Conservation (phyloP, 176 grass and related monocot genomes). For the sorghum (Sorghum bicolor) region DNA sequence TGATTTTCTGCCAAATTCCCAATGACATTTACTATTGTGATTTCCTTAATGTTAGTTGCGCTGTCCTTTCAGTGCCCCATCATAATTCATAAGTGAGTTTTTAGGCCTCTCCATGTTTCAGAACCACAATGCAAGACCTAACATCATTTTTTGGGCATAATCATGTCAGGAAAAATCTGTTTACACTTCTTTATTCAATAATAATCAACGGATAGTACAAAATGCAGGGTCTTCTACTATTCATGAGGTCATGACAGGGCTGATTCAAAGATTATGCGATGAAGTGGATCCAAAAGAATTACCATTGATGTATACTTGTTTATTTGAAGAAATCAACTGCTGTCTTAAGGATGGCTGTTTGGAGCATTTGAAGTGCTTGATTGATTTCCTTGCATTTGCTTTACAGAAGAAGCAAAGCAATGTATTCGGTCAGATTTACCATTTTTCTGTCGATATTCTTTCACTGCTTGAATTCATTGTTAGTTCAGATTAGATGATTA, state of each 20-base stretch:
- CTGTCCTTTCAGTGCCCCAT: background rate
- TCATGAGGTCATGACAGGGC: constrained; percentile 55
- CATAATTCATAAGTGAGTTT: background rate
- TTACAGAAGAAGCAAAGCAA: constrained; percentile 47
- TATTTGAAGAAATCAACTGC: constrained; percentile 59
- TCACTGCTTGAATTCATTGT: constrained; percentile 3
- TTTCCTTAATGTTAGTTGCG: constrained; percentile 17
- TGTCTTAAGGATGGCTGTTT: constrained; percentile 49
- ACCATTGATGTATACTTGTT: constrained; percentile 55
- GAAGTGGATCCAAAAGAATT: constrained; percentile 73
- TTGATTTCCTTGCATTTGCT: constrained; percentile 68
- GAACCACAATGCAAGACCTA: constrained; percentile 13
- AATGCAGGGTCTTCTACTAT: constrained; percentile 58
- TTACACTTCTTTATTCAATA: background rate
- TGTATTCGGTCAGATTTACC: constrained; percentile 48
- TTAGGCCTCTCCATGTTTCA: background rate
- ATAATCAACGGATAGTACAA: background rate
- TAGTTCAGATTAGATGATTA: constrained; percentile 29
- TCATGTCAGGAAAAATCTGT: background rate
- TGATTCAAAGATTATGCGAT: constrained; percentile 69
- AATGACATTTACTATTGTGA: constrained; percentile 1
- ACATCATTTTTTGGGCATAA: background rate
- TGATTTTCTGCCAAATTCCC: constrained; percentile 10
- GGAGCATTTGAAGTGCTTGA: constrained; percentile 65
- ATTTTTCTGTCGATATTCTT: constrained; percentile 15